These are phyloP conservation scores for Eucalyptus brandiana DNA, from an alignment of 345 rosid genomes.

Conservation along the genomic window DNA sequence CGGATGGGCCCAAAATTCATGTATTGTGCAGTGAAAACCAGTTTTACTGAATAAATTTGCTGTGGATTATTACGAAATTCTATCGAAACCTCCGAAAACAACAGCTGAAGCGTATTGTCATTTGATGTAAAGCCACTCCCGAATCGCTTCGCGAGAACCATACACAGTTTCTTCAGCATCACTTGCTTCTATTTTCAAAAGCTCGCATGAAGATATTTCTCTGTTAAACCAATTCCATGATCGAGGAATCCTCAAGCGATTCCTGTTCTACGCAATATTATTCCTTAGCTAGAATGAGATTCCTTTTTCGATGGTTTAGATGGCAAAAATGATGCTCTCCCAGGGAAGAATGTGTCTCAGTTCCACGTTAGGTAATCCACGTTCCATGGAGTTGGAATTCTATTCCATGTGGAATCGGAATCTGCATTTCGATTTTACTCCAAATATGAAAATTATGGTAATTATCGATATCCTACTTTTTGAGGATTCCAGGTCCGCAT, in stretches of 20 bases:
- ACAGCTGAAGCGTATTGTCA: not conserved
- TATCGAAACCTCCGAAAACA: not conserved
- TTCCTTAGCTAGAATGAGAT: not conserved
- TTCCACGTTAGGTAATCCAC: not conserved
- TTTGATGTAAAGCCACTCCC: not conserved
- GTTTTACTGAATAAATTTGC: not conserved
- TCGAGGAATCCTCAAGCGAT: not conserved
- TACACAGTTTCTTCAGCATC: not conserved
- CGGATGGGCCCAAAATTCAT: not conserved
- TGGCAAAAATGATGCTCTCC: not conserved
- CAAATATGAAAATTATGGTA: not conserved
- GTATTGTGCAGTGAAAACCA: not conserved
- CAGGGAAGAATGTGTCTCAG: not conserved
- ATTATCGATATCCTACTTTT: not conserved
- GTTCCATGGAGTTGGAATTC: not conserved
- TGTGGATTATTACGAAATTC: not conserved
- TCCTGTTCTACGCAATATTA: not conserved
- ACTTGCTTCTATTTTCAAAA: not conserved
- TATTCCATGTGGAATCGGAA: not conserved
- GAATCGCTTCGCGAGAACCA: not conserved
- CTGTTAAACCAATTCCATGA: not conserved
- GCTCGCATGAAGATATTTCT: not conserved
- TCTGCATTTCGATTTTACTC: not conserved
- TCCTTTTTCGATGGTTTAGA: not conserved
- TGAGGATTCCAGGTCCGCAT: not conserved